Evolutionary conservation across 164 flowering plant genomes (phyloP), one percentile per base, ranked within the genome.

Genomic region (Dillenia turbinata): DNA sequence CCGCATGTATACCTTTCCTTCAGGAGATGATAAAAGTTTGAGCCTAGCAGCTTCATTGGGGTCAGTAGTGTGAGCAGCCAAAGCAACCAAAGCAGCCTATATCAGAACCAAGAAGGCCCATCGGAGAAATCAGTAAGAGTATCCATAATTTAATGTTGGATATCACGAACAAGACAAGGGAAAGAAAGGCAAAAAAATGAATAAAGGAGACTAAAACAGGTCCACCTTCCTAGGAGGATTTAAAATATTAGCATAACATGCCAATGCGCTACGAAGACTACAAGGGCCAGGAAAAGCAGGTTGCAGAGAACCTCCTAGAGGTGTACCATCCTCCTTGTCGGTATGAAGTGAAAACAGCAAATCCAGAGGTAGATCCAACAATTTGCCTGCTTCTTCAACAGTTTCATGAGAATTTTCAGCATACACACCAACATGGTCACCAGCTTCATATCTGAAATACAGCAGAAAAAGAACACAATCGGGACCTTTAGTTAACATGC

Each of bases 401-500:
- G 74, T 78, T 69, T 89, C 98, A 71, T 48, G 73, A 63, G 70
- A 70, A 77, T 93, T 93, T 64, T 87, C 92, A 68, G 80, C 83
- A 72, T 77, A 90, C 44, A 93, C 89, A 63, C 97, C 98, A 47
- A 90, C 92, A 76, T 90, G 98, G 56, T 93, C 98, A 56, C 98
- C 97, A 52, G 97, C 89, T 78, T 87, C 97, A 79, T 93, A 93
- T 56, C 97, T 93, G 76, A 59, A 9, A 50, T 46, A 9, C 6
- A 7, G 53, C 47, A n/a, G 48, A 47, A 63, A 44, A 63, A 33
- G 33, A 9, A 44, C 9, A 15, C 22, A 44, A 59, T 16, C 10
- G 10, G 53, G 52, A 59, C 6, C 40, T 6, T 33, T 33, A 4
- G 40, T 33, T 33, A 33, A 33, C 40, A 33, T 33, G 5, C 40